phyloP scores from a whole-genome alignment of 169 alveolate species.

The Plasmodium blacklocki region DNA sequence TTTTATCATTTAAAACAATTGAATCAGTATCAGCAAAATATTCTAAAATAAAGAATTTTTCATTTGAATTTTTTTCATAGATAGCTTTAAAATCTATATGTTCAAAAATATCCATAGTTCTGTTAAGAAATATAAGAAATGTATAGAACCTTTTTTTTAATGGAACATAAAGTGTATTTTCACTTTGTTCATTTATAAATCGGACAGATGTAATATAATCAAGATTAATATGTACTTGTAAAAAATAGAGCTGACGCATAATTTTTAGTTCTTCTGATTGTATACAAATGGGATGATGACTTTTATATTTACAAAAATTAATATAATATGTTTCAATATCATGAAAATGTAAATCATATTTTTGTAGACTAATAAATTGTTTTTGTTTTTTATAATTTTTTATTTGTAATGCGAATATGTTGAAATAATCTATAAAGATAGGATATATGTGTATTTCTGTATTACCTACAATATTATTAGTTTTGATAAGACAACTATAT shows the following conservation, averaged over 20 bases:
- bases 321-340: constrained; percentile 40
- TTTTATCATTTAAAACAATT: constrained; percentile 10
- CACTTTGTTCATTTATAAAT: too few species aligned
- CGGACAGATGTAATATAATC: constrained; percentile 15
- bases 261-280: constrained; percentile 9
- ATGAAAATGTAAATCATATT: constrained; percentile 26
- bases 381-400: neutral
- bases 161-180: constrained; percentile 4
- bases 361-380: neutral
- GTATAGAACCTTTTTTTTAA: constrained; percentile 12
- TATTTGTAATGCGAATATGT: neutral
- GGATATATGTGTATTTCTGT: constrained; percentile 43
- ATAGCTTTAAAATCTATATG: constrained; percentile 21
- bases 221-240: constrained; percentile 25
- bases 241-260: constrained; percentile 14
- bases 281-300: neutral
- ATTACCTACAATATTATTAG: constrained; percentile 20
- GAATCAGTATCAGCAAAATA: constrained; percentile 41
- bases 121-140: constrained; percentile 14
- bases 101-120: neutral
- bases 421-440: constrained; percentile 48
- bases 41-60: constrained; percentile 29
- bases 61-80: constrained; percentile 5
- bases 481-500: constrained; percentile 26
- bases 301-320: constrained; percentile 5